These are phyloP conservation scores for Saccharomycopsis olivae DNA, from an alignment of 805 yeast genomes.

Conservation along the genomic window DNA sequence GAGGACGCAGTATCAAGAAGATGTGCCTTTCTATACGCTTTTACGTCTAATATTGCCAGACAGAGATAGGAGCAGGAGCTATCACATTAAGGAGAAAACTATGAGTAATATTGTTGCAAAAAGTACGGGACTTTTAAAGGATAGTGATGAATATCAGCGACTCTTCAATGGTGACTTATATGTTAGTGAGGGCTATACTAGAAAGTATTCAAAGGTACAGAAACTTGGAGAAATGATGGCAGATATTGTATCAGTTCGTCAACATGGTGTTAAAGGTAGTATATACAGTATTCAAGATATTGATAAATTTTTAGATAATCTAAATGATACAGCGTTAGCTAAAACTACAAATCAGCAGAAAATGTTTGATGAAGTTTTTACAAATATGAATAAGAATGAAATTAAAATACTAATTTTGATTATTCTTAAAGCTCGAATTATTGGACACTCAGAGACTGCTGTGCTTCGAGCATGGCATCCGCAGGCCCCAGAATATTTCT, in stretches of 20 bases:
- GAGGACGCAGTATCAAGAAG: too few species aligned
- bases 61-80: conserved; percentile 30
- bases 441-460: conserved; percentile 50
- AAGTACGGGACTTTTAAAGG: conserved; percentile 47
- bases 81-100: conserved; percentile 48
- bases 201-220: conserved; percentile 28
- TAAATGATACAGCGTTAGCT: not conserved
- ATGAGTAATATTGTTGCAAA: conserved; percentile 42
- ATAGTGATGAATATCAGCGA: conserved; percentile 47
- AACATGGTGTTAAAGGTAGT: conserved; percentile 26
- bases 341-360: conserved; percentile 25
- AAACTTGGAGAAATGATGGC: conserved; percentile 39
- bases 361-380: conserved; percentile 39
- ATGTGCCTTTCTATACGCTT: conserved; percentile 60
- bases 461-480: conserved; percentile 66
- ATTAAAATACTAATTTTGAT: conserved; percentile 60
- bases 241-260: conserved; percentile 39
- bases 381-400: conserved; percentile 48
- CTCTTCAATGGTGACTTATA: conserved; percentile 22
- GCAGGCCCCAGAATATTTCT: conserved; percentile 55
- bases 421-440: conserved; percentile 45
- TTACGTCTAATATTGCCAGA: conserved; percentile 52
- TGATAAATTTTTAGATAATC: conserved; percentile 5
- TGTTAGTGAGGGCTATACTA: conserved; percentile 23
- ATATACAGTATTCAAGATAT: conserved; percentile 22